Evolutionary conservation across 352 stramenopile species (phyloP), one percentile per base, ranked within the genome.

Genomic region (Globisporangium polare): DNA sequence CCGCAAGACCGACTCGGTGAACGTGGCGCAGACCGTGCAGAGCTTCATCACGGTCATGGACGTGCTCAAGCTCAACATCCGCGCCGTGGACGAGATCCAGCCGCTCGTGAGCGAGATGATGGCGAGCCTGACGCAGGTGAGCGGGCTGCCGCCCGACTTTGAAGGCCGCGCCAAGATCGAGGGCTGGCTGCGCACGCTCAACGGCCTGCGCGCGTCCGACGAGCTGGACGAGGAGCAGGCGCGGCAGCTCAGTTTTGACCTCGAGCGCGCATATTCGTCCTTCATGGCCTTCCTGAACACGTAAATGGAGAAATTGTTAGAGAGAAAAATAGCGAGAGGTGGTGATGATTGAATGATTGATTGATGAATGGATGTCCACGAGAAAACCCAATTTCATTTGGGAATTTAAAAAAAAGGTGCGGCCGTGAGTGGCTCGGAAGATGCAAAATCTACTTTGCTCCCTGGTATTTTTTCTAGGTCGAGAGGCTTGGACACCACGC

Each of bases 21-120:
- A 92, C 73, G 96, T 96, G 31, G 94, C 96, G 5, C 95, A 99
- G 72, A 98, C 95, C 22, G 95, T 94, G 55, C 93, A 99, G 83
- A 90, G 96, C 72, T 99, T 99, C 68, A 99, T 99, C 77, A 99
- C 96, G 24, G 79, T 97, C 53, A 99, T 99, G 95, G 97, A 99
- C 73, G 93, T 96, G 43, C 89, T 99, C 47, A 98, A 98, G 71
- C 83, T 99, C 46, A 97, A 98, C 69, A 96, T 98, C 69, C 88
- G 96, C 47, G 96, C 96, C 6, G 96, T 99, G 47, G 96, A 99
- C 76, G 96, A 99, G 74, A 90, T 99, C 53, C 96, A 99, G 77
- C 97, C 96, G 53, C 71, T 98, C 49, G 69, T 99, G 62, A 97
- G 86, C 62, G 96, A 99, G 76, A 90, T 99, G 67, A 98, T 98